phyloP scores from a whole-genome alignment of 495 filamentous ascomycete genomes.

The Penicillium waksmanii region DNA sequence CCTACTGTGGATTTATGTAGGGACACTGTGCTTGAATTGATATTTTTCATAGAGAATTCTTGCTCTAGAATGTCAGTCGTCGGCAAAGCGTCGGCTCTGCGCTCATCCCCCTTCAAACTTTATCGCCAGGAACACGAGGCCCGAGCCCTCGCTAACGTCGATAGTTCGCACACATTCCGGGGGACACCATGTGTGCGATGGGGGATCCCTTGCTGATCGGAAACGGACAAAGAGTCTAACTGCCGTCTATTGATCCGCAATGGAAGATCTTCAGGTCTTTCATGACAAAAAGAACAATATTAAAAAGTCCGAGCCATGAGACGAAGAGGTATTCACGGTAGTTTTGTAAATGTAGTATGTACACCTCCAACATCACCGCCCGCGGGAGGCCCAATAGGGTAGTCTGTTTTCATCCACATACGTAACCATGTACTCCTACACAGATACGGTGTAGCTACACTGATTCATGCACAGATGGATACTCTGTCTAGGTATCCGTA shows the following conservation, averaged over 20 bases:
- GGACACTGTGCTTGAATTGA: no score
- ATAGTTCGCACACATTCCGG: slow-evolving; percentile 12
- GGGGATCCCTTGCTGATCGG: not conserved
- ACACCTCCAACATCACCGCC: not conserved
- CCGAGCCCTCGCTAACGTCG: slow-evolving; percentile 7
- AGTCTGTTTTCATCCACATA: not conserved
- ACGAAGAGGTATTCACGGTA: no score
- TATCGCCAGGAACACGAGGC: slow-evolving; percentile 14
- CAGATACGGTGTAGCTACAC: no score
- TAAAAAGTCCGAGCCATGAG: no score
- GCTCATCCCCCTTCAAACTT: not conserved
- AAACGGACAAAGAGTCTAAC: not conserved
- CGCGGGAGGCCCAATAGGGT: not conserved
- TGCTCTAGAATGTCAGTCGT: not conserved
- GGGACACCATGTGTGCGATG: slow-evolving; percentile 1
- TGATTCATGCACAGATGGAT: no score
- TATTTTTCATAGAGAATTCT: not conserved
- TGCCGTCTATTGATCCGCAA: not conserved
- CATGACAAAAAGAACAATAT: not conserved
- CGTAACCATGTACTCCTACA: no score
- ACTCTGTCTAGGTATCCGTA: no score
- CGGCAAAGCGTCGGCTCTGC: not conserved
- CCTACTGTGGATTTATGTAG: no score
- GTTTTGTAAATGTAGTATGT: no score
- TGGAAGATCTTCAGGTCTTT: not conserved